Conservation (phyloP, 176 grass and related monocot genomes). For the Eremochloa ophiuroides region DNA sequence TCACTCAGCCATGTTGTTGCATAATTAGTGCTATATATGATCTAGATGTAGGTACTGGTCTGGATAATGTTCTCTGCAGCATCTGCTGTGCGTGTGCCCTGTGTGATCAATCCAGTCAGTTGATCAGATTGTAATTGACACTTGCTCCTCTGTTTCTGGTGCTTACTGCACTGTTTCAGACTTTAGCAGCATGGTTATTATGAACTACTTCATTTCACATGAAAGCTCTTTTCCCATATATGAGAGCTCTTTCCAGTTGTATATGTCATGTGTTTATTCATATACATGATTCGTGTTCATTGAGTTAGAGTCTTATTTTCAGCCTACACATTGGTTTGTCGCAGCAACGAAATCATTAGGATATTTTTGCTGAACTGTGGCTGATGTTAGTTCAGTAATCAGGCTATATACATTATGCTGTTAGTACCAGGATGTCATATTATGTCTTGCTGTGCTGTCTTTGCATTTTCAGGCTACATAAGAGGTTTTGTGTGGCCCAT, state of each 20-base stretch:
- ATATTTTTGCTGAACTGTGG: too few species aligned
- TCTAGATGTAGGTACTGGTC: constrained; percentile 10
- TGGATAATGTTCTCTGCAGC: constrained; percentile 11
- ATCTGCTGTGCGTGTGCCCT: constrained; percentile 1
- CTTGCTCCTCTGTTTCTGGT: constrained; percentile 2
- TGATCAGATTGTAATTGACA: constrained; percentile 29
- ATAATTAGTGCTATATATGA: constrained; percentile 18
- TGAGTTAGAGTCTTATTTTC: neutral
- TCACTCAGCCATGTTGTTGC: too few species aligned
- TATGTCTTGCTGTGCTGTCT: too few species aligned
- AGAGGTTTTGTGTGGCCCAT: too few species aligned
- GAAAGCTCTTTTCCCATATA: too few species aligned
- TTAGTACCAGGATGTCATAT: too few species aligned
- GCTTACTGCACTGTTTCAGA: constrained; percentile 18
- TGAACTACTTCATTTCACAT: neutral
- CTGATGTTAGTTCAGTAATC: too few species aligned
- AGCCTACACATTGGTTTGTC: too few species aligned
- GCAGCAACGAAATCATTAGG: too few species aligned
- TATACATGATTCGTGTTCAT: neutral
- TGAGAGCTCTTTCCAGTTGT: too few species aligned
- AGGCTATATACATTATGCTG: too few species aligned
- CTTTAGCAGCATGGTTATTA: constrained; percentile 16
- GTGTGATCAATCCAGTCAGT: constrained; percentile 33
- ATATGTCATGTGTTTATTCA: neutral
- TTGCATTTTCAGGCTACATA: too few species aligned